Conservation (phyloP, 805 yeast genomes). For the Spathaspora passalidarum region DNA sequence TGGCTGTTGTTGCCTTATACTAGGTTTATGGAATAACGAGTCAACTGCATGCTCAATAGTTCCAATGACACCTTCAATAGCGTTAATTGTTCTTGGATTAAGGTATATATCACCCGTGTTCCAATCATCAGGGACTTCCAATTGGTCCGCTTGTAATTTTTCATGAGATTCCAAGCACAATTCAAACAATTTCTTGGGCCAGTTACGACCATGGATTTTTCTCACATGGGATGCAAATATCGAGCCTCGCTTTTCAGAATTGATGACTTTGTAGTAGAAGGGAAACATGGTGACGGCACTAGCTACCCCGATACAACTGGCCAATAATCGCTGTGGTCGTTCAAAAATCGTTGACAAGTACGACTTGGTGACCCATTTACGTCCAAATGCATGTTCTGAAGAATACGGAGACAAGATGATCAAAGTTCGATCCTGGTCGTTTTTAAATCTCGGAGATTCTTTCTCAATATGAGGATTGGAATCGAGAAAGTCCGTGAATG, state of each 20-base stretch:
- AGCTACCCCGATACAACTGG: conserved; percentile 74
- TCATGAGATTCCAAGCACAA: conserved; percentile 58
- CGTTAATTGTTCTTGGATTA: conserved; percentile 61
- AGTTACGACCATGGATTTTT: conserved; percentile 68
- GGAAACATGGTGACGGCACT: conserved; percentile 73
- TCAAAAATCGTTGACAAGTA: conserved; percentile 72
- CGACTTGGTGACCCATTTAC: conserved; percentile 72
- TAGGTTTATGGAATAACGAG: conserved; percentile 15
- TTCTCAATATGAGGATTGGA: conserved; percentile 42
- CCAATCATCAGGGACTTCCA: conserved; percentile 83
- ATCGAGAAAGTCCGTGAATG: conserved; percentile 40
- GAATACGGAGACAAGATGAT: conserved; percentile 68
- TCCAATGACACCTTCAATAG: conserved; percentile 75
- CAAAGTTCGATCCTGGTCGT: conserved; percentile 46
- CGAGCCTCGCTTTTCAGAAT: conserved; percentile 47
- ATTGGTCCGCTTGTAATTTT: conserved; percentile 48
- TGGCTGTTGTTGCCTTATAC: no score
- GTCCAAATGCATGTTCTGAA: conserved; percentile 67
- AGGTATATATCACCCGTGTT: conserved; percentile 80
- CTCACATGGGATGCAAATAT: conserved; percentile 58
- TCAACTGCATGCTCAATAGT: conserved; percentile 74
- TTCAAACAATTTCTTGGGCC: conserved; percentile 60
- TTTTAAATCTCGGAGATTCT: conserved; percentile 36
- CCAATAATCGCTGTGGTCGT: conserved; percentile 75
- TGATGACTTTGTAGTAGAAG: conserved; percentile 48